phyloP scores from a whole-genome alignment of 1,284 basidiomycete genomes.

The Trametes pubescens region DNA sequence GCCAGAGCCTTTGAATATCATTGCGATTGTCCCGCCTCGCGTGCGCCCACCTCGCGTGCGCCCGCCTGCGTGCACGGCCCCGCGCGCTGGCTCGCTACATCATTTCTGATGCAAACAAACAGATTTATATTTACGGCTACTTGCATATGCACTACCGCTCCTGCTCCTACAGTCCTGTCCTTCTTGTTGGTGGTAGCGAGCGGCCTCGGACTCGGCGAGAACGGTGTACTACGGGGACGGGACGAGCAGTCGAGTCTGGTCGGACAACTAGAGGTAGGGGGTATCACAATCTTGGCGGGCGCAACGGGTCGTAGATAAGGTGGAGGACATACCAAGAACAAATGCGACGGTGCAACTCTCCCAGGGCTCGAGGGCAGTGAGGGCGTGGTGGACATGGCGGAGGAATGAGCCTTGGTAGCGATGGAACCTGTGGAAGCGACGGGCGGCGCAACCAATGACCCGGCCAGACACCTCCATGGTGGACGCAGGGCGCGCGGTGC shows the following conservation, averaged over 20 bases:
- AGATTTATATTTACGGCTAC: no score
- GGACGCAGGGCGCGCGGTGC: slow-evolving; percentile 39
- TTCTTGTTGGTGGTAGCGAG: slow-evolving; percentile 34
- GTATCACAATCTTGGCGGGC: no score
- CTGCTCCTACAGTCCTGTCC: no score
- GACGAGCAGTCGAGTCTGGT: slow-evolving; percentile 46
- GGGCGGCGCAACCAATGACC: slow-evolving; percentile 33
- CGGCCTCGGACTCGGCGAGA: slow-evolving; percentile 49
- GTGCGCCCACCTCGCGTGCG: no score
- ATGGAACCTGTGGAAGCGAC: slow-evolving; percentile 39
- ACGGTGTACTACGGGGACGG: slow-evolving; percentile 62
- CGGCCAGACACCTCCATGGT: slow-evolving; percentile 14
- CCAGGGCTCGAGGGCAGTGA: slow-evolving; percentile 79
- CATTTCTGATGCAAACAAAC: no score
- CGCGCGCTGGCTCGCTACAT: no score
- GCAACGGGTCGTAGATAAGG: background rate
- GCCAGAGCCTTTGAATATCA: no score
- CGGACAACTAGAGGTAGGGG: slow-evolving; percentile 33
- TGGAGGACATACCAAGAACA: slow-evolving; percentile 66
- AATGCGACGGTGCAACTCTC: slow-evolving; percentile 82
- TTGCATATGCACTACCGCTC: no score
- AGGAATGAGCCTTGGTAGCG: slow-evolving; percentile 52
- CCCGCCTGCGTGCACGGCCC: no score
- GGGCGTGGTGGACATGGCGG: slow-evolving; percentile 65
- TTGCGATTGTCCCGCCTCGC: no score